Percentiles rank a stretch among this genome's conserved stretches.
Conservation (phyloP, 345 rosid species). For the Syzygium oleosum region DNA sequence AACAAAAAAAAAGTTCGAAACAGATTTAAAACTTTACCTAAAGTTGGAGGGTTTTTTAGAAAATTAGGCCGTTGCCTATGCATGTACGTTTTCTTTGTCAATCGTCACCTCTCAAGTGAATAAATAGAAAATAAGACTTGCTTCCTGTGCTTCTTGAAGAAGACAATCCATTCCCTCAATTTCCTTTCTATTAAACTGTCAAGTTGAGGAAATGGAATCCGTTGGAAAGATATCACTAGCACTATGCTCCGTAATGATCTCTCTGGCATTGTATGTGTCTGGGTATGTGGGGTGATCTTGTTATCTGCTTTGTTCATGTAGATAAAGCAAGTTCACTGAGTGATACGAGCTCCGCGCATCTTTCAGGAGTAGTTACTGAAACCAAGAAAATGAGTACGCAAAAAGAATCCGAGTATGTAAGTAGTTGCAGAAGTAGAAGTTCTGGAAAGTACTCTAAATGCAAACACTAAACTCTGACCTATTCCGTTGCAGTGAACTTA, state of each 20-base stretch:
- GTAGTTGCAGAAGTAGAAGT: background rate
- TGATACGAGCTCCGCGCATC: background rate
- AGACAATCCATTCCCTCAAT: background rate
- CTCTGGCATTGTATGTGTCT: background rate
- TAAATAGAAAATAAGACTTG: background rate
- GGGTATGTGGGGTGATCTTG: background rate
- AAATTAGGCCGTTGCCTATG: too few relatives aligned
- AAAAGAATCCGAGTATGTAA: background rate
- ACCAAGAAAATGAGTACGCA: background rate
- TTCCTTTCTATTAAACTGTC: rapidly evolving
- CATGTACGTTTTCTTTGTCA: too few relatives aligned
- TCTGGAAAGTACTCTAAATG: background rate
- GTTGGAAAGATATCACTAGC: too few relatives aligned
- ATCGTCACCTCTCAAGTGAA: background rate
- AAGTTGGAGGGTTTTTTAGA: too few relatives aligned
- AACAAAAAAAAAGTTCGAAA: too few relatives aligned
- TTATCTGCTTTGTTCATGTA: background rate
- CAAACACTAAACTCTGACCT: rapidly evolving
- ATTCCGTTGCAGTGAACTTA: background rate
- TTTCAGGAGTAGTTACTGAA: background rate
- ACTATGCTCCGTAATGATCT: background rate
- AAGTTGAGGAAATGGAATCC: background rate
- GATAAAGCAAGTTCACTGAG: background rate
- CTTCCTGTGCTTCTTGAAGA: background rate
- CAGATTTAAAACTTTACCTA: too few relatives aligned